Percentiles rank a stretch among this genome's conserved stretches.
phyloP scores from a whole-genome alignment of 1,139 yeast genomes.

The Eremothecium sinecaudum region DNA sequence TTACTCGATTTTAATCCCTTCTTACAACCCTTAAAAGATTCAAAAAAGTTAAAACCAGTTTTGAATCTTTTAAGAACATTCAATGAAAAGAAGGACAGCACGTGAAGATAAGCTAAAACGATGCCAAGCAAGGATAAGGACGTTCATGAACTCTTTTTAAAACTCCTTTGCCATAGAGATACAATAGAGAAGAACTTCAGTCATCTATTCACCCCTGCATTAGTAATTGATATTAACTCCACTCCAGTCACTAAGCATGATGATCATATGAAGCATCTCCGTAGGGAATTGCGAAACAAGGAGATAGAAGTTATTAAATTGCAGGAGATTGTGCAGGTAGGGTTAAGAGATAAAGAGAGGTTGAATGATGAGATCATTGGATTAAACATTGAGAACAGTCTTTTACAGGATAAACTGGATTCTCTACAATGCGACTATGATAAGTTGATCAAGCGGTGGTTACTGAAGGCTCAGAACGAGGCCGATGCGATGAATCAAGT shows the following conservation, averaged over 20 bases:
- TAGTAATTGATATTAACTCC: not conserved
- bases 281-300: conserved; percentile 13
- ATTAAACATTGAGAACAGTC: conserved; percentile 59
- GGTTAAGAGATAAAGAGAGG: conserved; percentile 47
- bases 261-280: conserved; percentile 8
- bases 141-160: conserved; percentile 1
- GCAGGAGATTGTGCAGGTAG: conserved; percentile 41
- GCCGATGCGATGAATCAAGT: conserved; percentile 56
- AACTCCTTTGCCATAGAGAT: conserved; percentile 12
- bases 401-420: conserved; percentile 40
- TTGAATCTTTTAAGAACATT: too few relatives aligned
- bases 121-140: conserved; percentile 1
- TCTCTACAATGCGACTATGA: conserved; percentile 43
- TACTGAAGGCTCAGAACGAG: conserved; percentile 46
- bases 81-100: too few relatives aligned
- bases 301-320: conserved; percentile 15
- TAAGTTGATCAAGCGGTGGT: conserved; percentile 49
- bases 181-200: conserved; percentile 18
- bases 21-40: too few relatives aligned
- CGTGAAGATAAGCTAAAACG: too few relatives aligned
- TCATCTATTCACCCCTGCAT: conserved; percentile 7
- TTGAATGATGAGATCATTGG: conserved; percentile 66
- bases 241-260: conserved; percentile 5
- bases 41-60: too few relatives aligned
- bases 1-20: too few relatives aligned